Evolutionary conservation across 2,329 filamentous ascomycete species (phyloP), one percentile per base, ranked within the genome.

Genomic region (Colletotrichum lini): DNA sequence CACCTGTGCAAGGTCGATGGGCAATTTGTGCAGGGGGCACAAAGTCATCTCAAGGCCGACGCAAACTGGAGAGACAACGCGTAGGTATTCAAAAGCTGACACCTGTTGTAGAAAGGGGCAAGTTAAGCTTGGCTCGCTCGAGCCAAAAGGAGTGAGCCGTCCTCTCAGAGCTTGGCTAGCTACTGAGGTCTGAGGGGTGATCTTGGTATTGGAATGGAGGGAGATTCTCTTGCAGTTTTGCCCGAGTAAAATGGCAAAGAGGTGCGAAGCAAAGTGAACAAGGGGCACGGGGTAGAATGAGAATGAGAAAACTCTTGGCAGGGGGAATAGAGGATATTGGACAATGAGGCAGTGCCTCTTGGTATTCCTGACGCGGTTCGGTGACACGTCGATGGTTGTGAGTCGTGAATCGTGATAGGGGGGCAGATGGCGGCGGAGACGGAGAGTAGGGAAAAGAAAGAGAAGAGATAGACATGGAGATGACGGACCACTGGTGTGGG

Each of bases 241-340:
- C 30, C 9, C 30, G 30, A 9, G 30, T 8, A 8, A 15, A 67
- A 26, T 26, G 40, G 23, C 18, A n/a, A 18, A 56, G 40, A 10
- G n/a, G 4, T 23, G 21, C 38, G 35, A 38, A 21, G 18, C 12
- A 57, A 21, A 13, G n/a, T 16, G 4, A 38, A 44, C 26, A 47
- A 62, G 30, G 13, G 18, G n/a, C 4, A 12, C 15, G 13, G 23
- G 35, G 2, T 8, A 16, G 26, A 49, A 15, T 9, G 30, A 47
- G 16, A 47, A 57, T 44, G 38, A 49, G 18, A 45, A 58, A 45
- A 58, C 42, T 61, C 62, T 71, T 64, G 69, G 69, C 65, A 68
- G 53, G 69, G 52, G 58, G 13, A 12, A 13, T 12, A 42, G 40
- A 42, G 21, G 44, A 42, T 21, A 30, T 30, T 59, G 42, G 47